Conservation (phyloP, 208 protist species). For the Phytomonas sp. region DNA sequence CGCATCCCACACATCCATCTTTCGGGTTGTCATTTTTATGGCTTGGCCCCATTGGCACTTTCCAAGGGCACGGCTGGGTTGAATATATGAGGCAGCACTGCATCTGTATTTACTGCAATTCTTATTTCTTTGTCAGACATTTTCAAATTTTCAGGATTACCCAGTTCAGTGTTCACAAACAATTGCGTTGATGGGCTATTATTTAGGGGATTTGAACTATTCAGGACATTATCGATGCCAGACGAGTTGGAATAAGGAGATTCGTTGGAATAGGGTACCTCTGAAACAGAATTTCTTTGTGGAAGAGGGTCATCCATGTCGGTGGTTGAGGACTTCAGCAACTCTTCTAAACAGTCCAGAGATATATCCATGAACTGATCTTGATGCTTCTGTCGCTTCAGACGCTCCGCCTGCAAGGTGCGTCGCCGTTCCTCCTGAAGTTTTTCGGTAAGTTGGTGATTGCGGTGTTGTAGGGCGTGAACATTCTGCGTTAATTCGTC, state of each 20-base stretch:
- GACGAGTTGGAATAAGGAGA: background rate
- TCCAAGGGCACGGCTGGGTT: background rate
- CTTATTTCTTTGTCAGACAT: background rate
- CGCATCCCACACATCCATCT: background rate
- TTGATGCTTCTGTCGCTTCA: conserved; percentile 14
- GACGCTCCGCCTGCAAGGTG: conserved; percentile 56
- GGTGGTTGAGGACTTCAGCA: background rate
- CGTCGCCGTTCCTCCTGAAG: conserved; percentile 61
- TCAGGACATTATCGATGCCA: background rate
- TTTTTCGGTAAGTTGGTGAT: conserved; percentile 74
- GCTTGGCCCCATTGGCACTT: background rate
- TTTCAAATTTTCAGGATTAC: background rate
- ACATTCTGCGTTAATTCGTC: conserved; percentile 47
- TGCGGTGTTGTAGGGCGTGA: conserved; percentile 58
- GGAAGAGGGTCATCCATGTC: background rate
- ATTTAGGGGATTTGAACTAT: background rate
- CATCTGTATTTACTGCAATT: background rate
- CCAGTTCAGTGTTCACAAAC: background rate
- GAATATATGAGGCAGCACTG: background rate
- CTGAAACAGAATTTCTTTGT: background rate
- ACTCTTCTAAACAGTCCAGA: background rate
- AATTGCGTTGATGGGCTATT: background rate
- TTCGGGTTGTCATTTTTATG: background rate
- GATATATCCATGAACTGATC: background rate
- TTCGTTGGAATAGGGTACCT: background rate